phyloP scores from a whole-genome alignment of 2,329 filamentous ascomycete genomes.

The Pseudogymnoascus sp. region DNA sequence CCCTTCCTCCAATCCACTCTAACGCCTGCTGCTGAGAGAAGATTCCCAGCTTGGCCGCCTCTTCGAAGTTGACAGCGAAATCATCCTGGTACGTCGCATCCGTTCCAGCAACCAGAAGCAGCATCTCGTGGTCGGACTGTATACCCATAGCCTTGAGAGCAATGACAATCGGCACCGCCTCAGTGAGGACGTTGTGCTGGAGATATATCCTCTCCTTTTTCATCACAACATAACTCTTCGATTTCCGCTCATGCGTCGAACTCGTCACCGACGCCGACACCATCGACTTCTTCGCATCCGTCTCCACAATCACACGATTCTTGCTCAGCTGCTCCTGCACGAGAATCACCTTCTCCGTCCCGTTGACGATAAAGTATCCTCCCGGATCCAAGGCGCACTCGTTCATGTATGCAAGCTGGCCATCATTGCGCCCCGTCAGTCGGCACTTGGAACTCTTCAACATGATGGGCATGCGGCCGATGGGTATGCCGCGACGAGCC shows the following conservation, averaged over 20 bases:
- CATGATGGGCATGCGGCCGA: constrained; percentile 95
- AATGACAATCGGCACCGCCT: constrained; percentile 92
- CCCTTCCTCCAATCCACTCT: constrained; percentile 79
- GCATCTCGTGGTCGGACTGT: constrained; percentile 88
- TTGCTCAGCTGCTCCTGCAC: constrained; percentile 99
- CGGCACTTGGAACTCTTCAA: constrained; percentile 91
- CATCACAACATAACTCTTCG: constrained; percentile 89
- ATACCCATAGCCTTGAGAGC: constrained; percentile 89
- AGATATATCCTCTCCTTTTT: constrained; percentile 90
- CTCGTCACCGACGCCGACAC: constrained; percentile 95
- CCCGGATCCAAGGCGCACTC: constrained; percentile 95
- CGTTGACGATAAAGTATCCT: constrained; percentile 95
- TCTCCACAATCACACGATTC: constrained; percentile 96
- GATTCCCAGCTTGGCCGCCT: constrained; percentile 73
- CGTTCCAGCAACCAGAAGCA: constrained; percentile 80
- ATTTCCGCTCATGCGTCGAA: constrained; percentile 95
- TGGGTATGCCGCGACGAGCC: constrained; percentile 65
- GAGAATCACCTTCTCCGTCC: constrained; percentile 96
- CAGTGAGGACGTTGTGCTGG: constrained; percentile 85
- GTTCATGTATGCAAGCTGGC: constrained; percentile 83
- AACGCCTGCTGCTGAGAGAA: constrained; percentile 92
- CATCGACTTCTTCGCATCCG: constrained; percentile 82
- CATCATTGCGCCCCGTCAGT: constrained; percentile 72
- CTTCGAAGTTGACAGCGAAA: constrained; percentile 92
- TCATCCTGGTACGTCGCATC: constrained; percentile 89